Percentiles rank a stretch among this genome's conserved stretches.
Conservation (phyloP, 441 rosid species). For the Syzygium syzygioides region DNA sequence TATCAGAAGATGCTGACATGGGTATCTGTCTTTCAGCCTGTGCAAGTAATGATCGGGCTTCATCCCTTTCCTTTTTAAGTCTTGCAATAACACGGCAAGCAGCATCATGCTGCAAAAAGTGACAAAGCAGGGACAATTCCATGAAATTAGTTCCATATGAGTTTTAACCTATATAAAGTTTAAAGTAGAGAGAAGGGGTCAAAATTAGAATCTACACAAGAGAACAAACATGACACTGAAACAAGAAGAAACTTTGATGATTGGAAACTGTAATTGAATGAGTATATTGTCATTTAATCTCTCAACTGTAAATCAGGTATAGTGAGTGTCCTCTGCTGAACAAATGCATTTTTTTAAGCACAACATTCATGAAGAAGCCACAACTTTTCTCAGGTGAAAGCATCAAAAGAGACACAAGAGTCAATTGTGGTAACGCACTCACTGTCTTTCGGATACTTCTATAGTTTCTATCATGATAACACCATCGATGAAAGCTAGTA, state of each 20-base stretch:
- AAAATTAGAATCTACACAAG: not conserved
- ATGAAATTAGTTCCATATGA: not conserved
- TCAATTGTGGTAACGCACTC: not conserved
- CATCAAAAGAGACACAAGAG: not conserved
- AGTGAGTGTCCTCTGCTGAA: not conserved
- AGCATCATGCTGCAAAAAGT: conserved; percentile 81
- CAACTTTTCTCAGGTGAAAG: not conserved
- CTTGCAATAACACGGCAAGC: conserved; percentile 99
- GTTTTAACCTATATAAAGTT: not conserved
- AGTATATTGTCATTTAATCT: not conserved
- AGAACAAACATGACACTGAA: not conserved
- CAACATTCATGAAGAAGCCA: not conserved
- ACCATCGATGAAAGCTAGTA: not conserved
- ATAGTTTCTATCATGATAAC: not conserved
- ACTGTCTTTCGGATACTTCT: not conserved
- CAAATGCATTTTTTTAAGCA: not conserved
- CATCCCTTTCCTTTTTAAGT: conserved; percentile 94
- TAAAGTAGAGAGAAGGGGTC: not conserved
- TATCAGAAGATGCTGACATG: conserved; percentile 35
- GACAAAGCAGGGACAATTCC: not conserved
- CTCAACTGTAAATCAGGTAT: not conserved
- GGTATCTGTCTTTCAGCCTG: conserved; percentile 85
- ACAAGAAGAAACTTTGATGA: not conserved
- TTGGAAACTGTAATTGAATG: not conserved
- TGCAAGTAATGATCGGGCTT: conserved; percentile 78